Percentiles rank a stretch among this genome's conserved stretches.
These are phyloP conservation scores for Vigna reflexopilosa DNA, from an alignment of 306 rosid genomes.

Conservation along the genomic window DNA sequence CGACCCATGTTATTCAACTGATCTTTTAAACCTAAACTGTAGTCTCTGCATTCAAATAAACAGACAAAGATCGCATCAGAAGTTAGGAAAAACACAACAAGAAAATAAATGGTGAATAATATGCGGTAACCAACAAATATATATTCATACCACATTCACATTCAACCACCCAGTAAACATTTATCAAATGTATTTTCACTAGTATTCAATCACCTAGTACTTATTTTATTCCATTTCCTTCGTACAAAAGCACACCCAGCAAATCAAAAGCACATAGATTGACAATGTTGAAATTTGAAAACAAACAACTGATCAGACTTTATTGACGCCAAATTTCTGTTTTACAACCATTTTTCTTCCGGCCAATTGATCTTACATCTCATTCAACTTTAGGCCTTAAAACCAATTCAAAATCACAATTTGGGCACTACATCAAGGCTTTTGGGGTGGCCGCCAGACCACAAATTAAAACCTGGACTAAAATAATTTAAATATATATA, in stretches of 20 bases:
- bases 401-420: background rate
- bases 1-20: slow-evolving; percentile 83
- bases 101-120: background rate
- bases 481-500: background rate
- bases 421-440: background rate
- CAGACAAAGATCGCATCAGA: slow-evolving; percentile 27
- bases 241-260: slow-evolving; percentile 1
- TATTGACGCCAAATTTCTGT: background rate
- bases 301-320: slow-evolving; percentile 11
- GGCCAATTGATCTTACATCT: background rate
- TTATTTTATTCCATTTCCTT: background rate
- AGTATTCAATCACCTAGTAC: slow-evolving; percentile 26
- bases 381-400: background rate
- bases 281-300: slow-evolving; percentile 17
- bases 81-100: slow-evolving; percentile 29
- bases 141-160: slow-evolving; percentile 7
- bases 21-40: slow-evolving; percentile 38
- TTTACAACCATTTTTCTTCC: slow-evolving; percentile 18
- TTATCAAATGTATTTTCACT: slow-evolving; percentile 3
- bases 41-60: slow-evolving; percentile 42
- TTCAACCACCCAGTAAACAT: background rate
- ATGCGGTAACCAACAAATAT: background rate
- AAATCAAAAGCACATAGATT: slow-evolving; percentile 3
- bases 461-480: background rate
- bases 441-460: background rate